Evolutionary conservation across 139 green algal species (phyloP).

Genomic region (Marvania coccoides): DNA sequence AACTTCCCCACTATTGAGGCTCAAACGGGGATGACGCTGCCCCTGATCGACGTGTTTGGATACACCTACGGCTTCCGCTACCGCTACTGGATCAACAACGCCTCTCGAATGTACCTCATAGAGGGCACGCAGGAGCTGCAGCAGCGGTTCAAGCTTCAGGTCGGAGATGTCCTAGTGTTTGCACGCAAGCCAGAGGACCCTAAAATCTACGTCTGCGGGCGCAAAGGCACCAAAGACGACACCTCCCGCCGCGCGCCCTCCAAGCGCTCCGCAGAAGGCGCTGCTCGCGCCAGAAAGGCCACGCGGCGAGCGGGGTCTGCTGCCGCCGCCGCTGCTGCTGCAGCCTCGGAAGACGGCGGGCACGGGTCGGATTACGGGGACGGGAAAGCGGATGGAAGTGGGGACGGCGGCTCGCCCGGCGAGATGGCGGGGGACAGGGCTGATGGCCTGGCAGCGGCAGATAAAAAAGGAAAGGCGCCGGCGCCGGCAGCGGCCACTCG

Average conservation of each 20-base stretch:
- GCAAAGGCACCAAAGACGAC: slow-evolving; percentile 21
- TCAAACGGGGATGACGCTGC: slow-evolving; percentile 3
- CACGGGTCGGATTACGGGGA: no score
- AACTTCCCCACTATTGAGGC: slow-evolving; percentile 36
- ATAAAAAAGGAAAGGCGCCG: not conserved
- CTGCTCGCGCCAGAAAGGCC: no score
- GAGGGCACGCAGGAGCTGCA: slow-evolving; percentile 21
- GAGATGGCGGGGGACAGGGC: not conserved
- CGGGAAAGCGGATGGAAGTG: no score
- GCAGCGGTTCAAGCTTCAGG: slow-evolving; percentile 11
- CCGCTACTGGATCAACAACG: slow-evolving; percentile 44
- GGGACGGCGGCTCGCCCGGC: no score
- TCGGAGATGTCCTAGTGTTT: slow-evolving; percentile 44
- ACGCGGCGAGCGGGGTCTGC: no score
- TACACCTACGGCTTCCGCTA: slow-evolving; percentile 15
- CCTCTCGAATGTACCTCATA: slow-evolving; percentile 43
- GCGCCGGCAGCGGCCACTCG: not conserved
- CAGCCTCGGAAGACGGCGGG: no score
- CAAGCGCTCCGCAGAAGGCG: no score
- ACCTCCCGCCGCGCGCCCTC: slow-evolving; percentile 4
- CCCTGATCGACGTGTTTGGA: slow-evolving; percentile 18
- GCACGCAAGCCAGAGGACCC: not conserved
- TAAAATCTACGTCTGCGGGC: slow-evolving; percentile 14
- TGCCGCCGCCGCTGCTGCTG: no score
- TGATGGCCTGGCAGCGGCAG: not conserved